A percentile compares a stretch with the other conserved stretches of the same genome.
phyloP scores from a whole-genome alignment of 129 eudicot genomes.

The Lonicera japonica region DNA sequence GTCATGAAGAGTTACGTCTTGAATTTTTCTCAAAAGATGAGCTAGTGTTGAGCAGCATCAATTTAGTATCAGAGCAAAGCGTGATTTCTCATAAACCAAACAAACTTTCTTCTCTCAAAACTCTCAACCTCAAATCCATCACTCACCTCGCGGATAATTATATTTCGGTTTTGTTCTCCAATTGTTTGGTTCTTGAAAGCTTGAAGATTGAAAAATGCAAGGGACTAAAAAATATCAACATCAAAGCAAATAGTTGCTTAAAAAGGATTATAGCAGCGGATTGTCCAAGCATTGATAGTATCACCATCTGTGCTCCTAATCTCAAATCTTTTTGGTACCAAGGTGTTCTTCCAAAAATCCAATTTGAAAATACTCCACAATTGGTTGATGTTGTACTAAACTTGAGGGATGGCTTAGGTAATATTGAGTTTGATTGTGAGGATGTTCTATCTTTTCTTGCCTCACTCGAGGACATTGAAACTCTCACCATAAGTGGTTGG shows the following conservation, averaged over 20 bases:
- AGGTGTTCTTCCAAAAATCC: conserved; percentile 3
- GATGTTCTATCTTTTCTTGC: conserved; percentile 9
- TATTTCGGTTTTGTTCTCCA: conserved; percentile 5
- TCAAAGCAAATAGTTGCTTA: conserved; percentile 5
- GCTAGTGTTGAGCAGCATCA: not conserved
- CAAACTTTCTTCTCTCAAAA: conserved; percentile 2
- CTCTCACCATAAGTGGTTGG: conserved; percentile 11
- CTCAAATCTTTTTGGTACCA: conserved; percentile 6
- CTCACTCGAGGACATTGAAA: conserved; percentile 11
- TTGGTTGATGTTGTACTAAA: conserved; percentile 10
- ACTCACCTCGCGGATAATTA: not conserved
- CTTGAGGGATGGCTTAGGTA: conserved; percentile 12
- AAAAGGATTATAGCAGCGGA: not conserved
- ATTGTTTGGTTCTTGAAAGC: conserved; percentile 1
- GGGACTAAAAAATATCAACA: not conserved
- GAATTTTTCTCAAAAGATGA: conserved; percentile 4
- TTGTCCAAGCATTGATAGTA: not conserved
- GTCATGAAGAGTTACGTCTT: conserved; percentile 3
- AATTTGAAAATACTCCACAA: not conserved
- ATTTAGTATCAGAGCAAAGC: not conserved
- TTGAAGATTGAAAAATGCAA: conserved; percentile 17
- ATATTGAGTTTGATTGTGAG: conserved; percentile 12
- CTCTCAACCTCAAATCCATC: conserved; percentile 8
- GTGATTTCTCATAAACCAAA: not conserved
- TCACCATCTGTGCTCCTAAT: conserved; percentile 8